Evolutionary conservation across 306 rosid species (phyloP), one percentile per base, ranked within the genome.

Genomic region (Arachis stenosperma): DNA sequence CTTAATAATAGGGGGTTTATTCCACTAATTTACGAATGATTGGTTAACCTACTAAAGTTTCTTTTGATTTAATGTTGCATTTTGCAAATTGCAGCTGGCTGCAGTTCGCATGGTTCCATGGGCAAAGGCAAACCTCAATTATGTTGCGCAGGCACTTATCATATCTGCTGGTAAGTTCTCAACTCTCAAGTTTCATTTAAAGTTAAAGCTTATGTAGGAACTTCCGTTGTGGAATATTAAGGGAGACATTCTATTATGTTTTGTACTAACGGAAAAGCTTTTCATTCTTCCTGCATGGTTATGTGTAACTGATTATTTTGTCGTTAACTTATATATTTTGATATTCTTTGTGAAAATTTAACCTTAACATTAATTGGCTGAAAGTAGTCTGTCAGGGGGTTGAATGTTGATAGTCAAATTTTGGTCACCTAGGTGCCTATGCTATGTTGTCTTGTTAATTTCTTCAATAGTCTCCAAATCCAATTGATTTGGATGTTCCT

Each of bases 71-170:
- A 51, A 60, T 51, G 66, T 50, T 62, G 54, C 47, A 44, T 9
- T 67, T 40, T 69, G 65, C 58, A 54, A 57, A 73, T 73, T 15
- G 14, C 82, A 94, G 98, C 77, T 94, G 76, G 65, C 83, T 71
- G 98, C 91, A 10, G 96, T 91, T 78, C 94, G 96, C 8, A 47
- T 44, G 76, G 1, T 94, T 81, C 98, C 97, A n/a, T 94, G 98
- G 98, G 97, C 97, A 6, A 94, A 89, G 84, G 91, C 88, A 64
- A 94, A 94, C 87, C 94, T 91, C 74, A 94, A 91, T 73, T 88
- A 91, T 53, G 91, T 95, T 59, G 98, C 90, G 72, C 95, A 91
- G 86, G 97, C 98, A 70, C 96, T 94, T 61, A 89, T 91, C 63
- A 94, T 91, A 79, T 91, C 96, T 47, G 88, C 78, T n/a, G 95